Conservation (phyloP, 2,329 filamentous ascomycete genomes). For the Chalaropsis thielavioides region DNA sequence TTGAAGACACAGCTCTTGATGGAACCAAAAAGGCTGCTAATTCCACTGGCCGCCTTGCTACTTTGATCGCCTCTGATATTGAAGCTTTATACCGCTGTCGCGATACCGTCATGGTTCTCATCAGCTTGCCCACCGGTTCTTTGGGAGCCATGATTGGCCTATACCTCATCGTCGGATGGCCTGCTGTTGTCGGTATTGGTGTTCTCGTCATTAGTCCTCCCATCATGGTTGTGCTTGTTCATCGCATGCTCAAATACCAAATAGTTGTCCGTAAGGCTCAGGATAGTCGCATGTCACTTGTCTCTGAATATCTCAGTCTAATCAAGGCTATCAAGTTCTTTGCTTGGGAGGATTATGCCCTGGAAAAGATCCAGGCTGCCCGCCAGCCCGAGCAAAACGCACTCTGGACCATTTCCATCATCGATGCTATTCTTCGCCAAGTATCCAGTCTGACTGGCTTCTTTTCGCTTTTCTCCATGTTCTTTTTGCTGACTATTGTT, state of each 20-base stretch:
- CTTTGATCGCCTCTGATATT: constrained; percentile 44
- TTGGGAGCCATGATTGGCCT: constrained; percentile 36
- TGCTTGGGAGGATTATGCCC: constrained; percentile 42
- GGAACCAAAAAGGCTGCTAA: constrained; percentile 25
- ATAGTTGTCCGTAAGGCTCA: constrained; percentile 40
- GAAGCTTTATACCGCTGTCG: constrained; percentile 39
- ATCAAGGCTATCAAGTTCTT: constrained; percentile 48
- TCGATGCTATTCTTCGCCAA: constrained; percentile 34
- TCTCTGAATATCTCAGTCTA: constrained; percentile 43
- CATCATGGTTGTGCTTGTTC: constrained; percentile 36
- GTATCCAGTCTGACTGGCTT: constrained; percentile 39
- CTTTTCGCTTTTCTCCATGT: constrained; percentile 39
- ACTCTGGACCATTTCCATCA: constrained; percentile 38
- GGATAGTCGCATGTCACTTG: constrained; percentile 41
- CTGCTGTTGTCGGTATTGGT: constrained; percentile 37
- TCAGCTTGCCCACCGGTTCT: constrained; percentile 35
- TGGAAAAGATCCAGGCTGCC: constrained; percentile 35
- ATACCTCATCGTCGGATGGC: constrained; percentile 42
- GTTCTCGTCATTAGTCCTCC: constrained; percentile 35
- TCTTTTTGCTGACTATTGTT: constrained; percentile 36
- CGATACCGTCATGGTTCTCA: constrained; percentile 34
- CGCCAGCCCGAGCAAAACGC: constrained; percentile 38
- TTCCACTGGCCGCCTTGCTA: constrained; percentile 38
- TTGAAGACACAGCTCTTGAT: constrained; percentile 27
- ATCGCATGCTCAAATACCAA: constrained; percentile 36